Evolutionary conservation across 2,329 filamentous ascomycete genomes (phyloP).

Genomic region (Venturiaceae sp.): DNA sequence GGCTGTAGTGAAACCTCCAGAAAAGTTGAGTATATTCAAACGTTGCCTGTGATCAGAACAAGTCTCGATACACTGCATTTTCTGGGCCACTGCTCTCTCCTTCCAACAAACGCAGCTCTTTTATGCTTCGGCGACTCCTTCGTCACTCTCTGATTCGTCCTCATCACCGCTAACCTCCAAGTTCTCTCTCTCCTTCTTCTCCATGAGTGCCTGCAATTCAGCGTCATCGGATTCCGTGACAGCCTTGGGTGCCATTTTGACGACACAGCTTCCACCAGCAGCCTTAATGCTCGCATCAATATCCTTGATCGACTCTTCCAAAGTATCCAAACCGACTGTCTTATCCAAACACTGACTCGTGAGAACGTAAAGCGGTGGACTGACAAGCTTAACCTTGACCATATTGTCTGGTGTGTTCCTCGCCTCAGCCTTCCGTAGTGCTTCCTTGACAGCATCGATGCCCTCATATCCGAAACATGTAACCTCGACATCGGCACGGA

Average conservation of each 20-base stretch:
- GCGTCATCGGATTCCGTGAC: constrained; percentile 98
- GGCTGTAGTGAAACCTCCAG: no score
- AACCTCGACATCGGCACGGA: constrained; percentile 94
- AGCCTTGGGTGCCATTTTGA: constrained; percentile 99
- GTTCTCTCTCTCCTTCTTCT: constrained; percentile 97
- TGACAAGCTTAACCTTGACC: constrained; percentile 98
- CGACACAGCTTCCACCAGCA: constrained; percentile 68
- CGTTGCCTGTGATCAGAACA: no score
- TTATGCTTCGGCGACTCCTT: constrained; percentile 27
- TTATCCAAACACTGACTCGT: constrained; percentile 96
- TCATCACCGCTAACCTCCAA: constrained; percentile 96
- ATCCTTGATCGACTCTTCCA: constrained; percentile 84
- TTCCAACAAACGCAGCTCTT: neutral
- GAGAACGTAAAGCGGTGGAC: constrained; percentile 90
- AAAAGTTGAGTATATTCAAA: no score
- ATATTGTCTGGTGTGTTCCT: constrained; percentile 86
- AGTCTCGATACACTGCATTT: no score
- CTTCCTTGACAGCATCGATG: constrained; percentile 94
- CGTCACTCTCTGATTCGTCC: constrained; percentile 90
- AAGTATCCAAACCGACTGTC: constrained; percentile 66
- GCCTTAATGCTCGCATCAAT: constrained; percentile 72
- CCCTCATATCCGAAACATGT: constrained; percentile 62
- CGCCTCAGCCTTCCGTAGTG: constrained; percentile 82
- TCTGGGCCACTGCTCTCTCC: neutral
- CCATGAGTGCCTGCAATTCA: constrained; percentile 94